These are phyloP conservation scores for Tetrahymena thermophila DNA, from an alignment of 73 alveolate species.

Conservation along the genomic window DNA sequence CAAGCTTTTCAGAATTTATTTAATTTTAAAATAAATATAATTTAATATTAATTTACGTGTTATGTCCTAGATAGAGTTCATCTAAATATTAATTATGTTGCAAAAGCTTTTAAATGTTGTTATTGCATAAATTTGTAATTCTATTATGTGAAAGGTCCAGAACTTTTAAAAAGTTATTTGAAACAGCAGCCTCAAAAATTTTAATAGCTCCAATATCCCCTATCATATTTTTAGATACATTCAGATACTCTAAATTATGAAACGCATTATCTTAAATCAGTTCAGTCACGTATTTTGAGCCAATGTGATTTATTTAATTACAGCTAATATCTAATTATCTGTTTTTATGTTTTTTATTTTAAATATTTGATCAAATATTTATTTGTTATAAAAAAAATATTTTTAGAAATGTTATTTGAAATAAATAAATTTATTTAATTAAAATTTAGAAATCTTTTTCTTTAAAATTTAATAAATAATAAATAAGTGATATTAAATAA, in stretches of 20 bases:
- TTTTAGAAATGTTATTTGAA: too few relatives aligned
- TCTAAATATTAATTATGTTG: not conserved
- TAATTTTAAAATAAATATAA: not conserved
- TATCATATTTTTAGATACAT: not conserved
- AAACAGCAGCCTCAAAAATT: not conserved
- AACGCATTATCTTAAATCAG: not conserved
- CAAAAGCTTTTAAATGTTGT: not conserved
- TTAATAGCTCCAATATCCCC: not conserved
- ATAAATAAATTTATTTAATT: too few relatives aligned
- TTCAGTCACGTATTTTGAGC: not conserved
- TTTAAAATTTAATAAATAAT: too few relatives aligned
- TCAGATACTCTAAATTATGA: not conserved
- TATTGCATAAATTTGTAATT: not conserved
- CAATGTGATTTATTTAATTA: not conserved
- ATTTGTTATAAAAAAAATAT: too few relatives aligned
- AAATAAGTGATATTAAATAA: too few relatives aligned
- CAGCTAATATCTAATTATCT: not conserved
- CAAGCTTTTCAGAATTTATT: not conserved
- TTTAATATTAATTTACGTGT: not conserved
- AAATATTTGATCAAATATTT: too few relatives aligned
- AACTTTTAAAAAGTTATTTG: not conserved
- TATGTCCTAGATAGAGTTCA: not conserved
- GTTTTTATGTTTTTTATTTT: too few relatives aligned
- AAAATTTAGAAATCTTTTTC: too few relatives aligned
- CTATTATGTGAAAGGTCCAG: not conserved